Conservation (phyloP, 1,139 yeast genomes). For the Debaryomyces sp. region DNA sequence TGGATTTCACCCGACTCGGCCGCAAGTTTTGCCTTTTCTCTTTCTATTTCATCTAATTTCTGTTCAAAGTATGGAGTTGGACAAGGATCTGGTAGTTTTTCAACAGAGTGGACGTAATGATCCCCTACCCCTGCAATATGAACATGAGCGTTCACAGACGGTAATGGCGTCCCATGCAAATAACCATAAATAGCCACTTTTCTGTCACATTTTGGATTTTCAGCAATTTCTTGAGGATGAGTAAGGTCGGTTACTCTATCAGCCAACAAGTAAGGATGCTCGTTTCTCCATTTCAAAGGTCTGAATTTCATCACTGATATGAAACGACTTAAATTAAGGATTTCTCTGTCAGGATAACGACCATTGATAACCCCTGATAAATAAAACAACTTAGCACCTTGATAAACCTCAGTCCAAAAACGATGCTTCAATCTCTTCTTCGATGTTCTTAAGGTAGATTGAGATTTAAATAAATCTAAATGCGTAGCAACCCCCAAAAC, state of each 20-base stretch:
- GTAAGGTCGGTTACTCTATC: slow-evolving; percentile 96
- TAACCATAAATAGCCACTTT: slow-evolving; percentile 93
- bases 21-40: slow-evolving; percentile 67
- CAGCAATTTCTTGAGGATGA: slow-evolving; percentile 80
- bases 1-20: slow-evolving; percentile 59
- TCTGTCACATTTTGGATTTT: slow-evolving; percentile 82
- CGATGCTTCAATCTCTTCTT: slow-evolving; percentile 91
- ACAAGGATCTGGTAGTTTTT: slow-evolving; percentile 96
- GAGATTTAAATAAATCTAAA: slow-evolving; percentile 89
- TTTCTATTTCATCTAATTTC: slow-evolving; percentile 74
- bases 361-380: slow-evolving; percentile 96
- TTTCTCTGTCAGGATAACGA: slow-evolving; percentile 96
- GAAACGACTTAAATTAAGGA: slow-evolving; percentile 86
- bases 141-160: slow-evolving; percentile 71
- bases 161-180: slow-evolving; percentile 89
- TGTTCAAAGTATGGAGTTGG: slow-evolving; percentile 96
- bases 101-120: slow-evolving; percentile 70
- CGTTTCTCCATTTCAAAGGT: slow-evolving; percentile 98
- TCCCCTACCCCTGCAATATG: slow-evolving; percentile 98
- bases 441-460: slow-evolving; percentile 85
- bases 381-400: slow-evolving; percentile 95
- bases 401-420: slow-evolving; percentile 99
- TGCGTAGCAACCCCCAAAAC: slow-evolving; percentile 96
- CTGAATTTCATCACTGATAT: slow-evolving; percentile 97
- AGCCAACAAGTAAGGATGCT: slow-evolving; percentile 90